Evolutionary conservation across 345 rosid genomes (phyloP), one percentile per base, ranked within the genome.

Genomic region (Acer campestre): DNA sequence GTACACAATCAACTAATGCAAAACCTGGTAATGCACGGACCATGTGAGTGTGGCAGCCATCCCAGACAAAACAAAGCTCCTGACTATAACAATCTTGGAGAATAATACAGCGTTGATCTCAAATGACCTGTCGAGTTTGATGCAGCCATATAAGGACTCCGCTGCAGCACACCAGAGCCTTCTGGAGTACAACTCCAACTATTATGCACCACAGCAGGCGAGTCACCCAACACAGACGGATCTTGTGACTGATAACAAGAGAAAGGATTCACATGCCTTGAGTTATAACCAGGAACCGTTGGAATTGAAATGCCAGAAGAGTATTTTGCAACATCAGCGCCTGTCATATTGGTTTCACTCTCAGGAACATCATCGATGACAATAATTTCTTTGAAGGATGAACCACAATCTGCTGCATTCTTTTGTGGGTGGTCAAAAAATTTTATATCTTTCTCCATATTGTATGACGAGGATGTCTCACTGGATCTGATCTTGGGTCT

Each of bases 331-430:
- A 55, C 73, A 67, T 78, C 83, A 46, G 56, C 44, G 38, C 38
- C 38, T n/a, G 55, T 44, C 71, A 58, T 25, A 25, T 6, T 62
- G 20, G 71, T 74, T 69, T 83, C 89, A 69, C 72, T 82, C 63
- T 85, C 88, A 22, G 85, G 81, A 75, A 61, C 74, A 84, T 89
- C 93, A 56, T 91, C 93, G 22, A 85, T 86, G 80, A 88, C 73
- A 64, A 88, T 84, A 70, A 88, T 64, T 76, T 89, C 90, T 80
- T 80, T 82, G 23, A 13, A 65, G n/a, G 79, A 78, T 82, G 67
- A 44, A 61, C 74, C 17, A 69, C 85, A 65, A 79, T 75, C 84
- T 29, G 76, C 84, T 29, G 76, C 81, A 72, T 14, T 77, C 70
- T 70, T 77, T 40, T 27, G 58, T 48, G 44, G 55, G 69, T 25